These are phyloP conservation scores for Arabis alpina DNA, from an alignment of 345 rosid genomes.

Conservation along the genomic window DNA sequence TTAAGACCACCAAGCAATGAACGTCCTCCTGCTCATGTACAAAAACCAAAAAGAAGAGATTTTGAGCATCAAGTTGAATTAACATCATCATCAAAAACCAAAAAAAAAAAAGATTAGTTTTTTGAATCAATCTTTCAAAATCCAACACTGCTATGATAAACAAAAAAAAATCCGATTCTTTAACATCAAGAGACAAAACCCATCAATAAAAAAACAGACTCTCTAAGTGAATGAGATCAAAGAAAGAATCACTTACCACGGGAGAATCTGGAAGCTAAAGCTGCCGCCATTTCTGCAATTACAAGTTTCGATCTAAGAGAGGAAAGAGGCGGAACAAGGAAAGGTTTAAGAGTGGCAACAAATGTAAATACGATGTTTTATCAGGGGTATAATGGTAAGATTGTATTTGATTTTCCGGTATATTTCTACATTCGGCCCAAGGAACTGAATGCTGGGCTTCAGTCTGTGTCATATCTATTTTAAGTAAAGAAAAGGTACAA, in stretches of 20 bases:
- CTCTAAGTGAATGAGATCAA: background rate
- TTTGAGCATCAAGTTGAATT: background rate
- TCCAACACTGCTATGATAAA: background rate
- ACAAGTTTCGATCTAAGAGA: background rate
- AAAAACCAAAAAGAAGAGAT: background rate
- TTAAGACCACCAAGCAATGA: slow-evolving; percentile 56
- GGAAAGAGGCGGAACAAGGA: slow-evolving; percentile 14
- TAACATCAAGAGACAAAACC: slow-evolving; percentile 1
- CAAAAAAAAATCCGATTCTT: background rate
- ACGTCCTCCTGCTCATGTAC: slow-evolving; percentile 43
- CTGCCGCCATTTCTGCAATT: slow-evolving; percentile 42
- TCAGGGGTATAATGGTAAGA: slow-evolving; percentile 15
- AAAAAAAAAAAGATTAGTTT: background rate
- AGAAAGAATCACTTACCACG: slow-evolving; percentile 31
- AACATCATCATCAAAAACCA: background rate
- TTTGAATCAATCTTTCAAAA: background rate
- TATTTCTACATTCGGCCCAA: slow-evolving; percentile 30
- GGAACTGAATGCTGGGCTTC: slow-evolving; percentile 17
- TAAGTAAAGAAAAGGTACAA: background rate
- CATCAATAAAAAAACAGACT: background rate
- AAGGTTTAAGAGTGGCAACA: slow-evolving; percentile 37
- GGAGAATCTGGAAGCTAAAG: slow-evolving; percentile 40
- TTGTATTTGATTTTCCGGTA: background rate
- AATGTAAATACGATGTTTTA: background rate
- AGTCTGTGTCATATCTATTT: background rate